Percentiles rank a stretch among this genome's conserved stretches.
Evolutionary conservation across 805 yeast species (phyloP).

Genomic region (Candida coleopterorum): DNA sequence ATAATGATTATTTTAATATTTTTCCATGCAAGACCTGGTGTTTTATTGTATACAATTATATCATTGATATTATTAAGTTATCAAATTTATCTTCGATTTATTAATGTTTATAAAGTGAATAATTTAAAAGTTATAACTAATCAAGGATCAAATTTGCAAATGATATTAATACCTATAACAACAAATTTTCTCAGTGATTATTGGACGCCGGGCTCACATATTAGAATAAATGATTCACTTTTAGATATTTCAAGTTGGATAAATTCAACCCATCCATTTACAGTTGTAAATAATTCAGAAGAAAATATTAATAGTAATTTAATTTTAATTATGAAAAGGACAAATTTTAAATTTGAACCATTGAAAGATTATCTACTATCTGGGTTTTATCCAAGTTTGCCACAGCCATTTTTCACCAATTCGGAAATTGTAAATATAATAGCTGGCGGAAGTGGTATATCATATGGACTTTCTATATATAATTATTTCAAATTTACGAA

Average conservation of each 20-base stretch:
- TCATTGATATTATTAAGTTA: slow-evolving; percentile 21
- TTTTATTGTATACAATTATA: slow-evolving; percentile 20
- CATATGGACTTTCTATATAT: slow-evolving; percentile 54
- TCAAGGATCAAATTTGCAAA: slow-evolving; percentile 14
- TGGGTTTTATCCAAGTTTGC: slow-evolving; percentile 41
- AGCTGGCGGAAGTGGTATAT: slow-evolving; percentile 73
- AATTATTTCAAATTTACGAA: slow-evolving; percentile 34
- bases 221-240: slow-evolving; percentile 42
- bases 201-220: slow-evolving; percentile 54
- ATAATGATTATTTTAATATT: slow-evolving; percentile 40
- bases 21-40: slow-evolving; percentile 72
- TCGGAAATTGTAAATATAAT: slow-evolving; percentile 50
- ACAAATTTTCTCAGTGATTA: no score
- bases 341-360: slow-evolving; percentile 18
- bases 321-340: slow-evolving; percentile 43
- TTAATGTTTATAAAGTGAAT: slow-evolving; percentile 12
- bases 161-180: slow-evolving; percentile 18
- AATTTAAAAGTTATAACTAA: slow-evolving; percentile 14
- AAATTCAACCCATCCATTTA: slow-evolving; percentile 64
- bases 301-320: slow-evolving; percentile 28
- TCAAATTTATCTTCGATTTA: slow-evolving; percentile 33
- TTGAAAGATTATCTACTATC: slow-evolving; percentile 13
- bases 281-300: slow-evolving; percentile 45
- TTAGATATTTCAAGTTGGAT: slow-evolving; percentile 32
- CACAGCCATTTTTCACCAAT: slow-evolving; percentile 40